Percentiles rank a stretch among this genome's conserved stretches.
phyloP scores from a whole-genome alignment of 208 protist genomes.

The Lotmaria passim region DNA sequence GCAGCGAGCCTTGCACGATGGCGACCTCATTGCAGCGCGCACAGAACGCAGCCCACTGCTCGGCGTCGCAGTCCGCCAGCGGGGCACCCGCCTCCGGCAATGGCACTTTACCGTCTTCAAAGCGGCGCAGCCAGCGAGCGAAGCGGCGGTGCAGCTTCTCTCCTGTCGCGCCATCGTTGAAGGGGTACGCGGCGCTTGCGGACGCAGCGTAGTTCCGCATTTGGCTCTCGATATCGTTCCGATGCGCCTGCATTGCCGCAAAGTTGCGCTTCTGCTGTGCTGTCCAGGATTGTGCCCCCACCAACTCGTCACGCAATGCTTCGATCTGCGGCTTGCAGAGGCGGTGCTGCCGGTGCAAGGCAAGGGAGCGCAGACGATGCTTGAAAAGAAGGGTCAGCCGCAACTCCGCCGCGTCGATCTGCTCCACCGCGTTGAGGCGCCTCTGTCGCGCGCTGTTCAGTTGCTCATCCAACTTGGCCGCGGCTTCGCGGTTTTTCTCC shows the following conservation, averaged over 20 bases:
- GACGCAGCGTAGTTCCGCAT: constrained; percentile 35
- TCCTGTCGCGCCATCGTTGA: constrained; percentile 54
- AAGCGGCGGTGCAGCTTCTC: constrained; percentile 82
- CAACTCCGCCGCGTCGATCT: constrained; percentile 72
- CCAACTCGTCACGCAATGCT: constrained; percentile 31
- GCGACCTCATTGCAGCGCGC: constrained; percentile 51
- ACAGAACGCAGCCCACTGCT: constrained; percentile 71
- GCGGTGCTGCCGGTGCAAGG: constrained; percentile 35
- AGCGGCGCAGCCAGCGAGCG: constrained; percentile 65
- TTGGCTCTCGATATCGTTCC: constrained; percentile 48
- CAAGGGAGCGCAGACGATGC: constrained; percentile 48
- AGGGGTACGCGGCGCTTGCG: constrained; percentile 52
- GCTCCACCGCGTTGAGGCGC: constrained; percentile 52
- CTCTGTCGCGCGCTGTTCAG: constrained; percentile 45
- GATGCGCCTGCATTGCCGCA: constrained; percentile 25
- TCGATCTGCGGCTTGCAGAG: constrained; percentile 27
- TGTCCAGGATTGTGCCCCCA: constrained; percentile 38
- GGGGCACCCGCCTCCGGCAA: constrained; percentile 31
- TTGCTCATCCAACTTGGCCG: constrained; percentile 53
- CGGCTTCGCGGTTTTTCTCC: constrained; percentile 49
- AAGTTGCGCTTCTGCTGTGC: constrained; percentile 41
- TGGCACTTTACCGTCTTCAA: constrained; percentile 57
- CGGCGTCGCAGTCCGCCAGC: constrained; percentile 41
- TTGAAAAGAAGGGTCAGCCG: constrained; percentile 73
- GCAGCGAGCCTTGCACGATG: constrained; percentile 41